Percentiles rank a stretch among this genome's conserved stretches.
phyloP scores from a whole-genome alignment of 2,329 filamentous ascomycete species.

The Chlorencoelia australis region DNA sequence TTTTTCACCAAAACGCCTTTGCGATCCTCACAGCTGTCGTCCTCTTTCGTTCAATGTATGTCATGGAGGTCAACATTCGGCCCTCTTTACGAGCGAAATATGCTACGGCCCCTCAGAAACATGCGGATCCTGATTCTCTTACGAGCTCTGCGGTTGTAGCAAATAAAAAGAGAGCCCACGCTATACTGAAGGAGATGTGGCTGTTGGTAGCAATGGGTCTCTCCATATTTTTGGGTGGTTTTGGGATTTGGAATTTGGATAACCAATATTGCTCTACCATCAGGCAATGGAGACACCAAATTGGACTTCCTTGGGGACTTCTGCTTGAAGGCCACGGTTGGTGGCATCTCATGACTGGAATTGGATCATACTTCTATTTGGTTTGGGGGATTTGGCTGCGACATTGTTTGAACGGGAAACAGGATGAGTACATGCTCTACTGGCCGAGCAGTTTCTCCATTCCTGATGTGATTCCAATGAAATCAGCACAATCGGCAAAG shows the following conservation, averaged over 20 bases:
- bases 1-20: constrained; percentile 65
- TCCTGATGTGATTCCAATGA: constrained; percentile 24
- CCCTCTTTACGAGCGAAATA: constrained; percentile 36
- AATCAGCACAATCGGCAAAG: constrained; percentile 9
- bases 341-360: constrained; percentile 68
- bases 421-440: constrained; percentile 52
- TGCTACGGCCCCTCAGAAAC: constrained; percentile 31
- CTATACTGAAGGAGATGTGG: constrained; percentile 59
- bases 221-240: constrained; percentile 54
- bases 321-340: constrained; percentile 63
- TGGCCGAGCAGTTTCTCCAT: constrained; percentile 49
- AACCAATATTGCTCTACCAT: constrained; percentile 45
- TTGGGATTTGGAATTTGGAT: constrained; percentile 58
- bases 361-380: constrained; percentile 62
- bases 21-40: constrained; percentile 51
- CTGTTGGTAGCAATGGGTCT: constrained; percentile 51
- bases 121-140: constrained; percentile 40
- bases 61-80: constrained; percentile 57
- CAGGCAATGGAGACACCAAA: constrained; percentile 42
- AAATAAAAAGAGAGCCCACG: constrained; percentile 44
- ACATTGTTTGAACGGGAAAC: constrained; percentile 55
- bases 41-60: constrained; percentile 46
- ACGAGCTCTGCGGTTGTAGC: constrained; percentile 41
- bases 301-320: constrained; percentile 63
- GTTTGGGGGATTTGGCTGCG: constrained; percentile 63